Conservation (phyloP, 768 basidiomycete genomes). For the Fomitopsis serialis region DNA sequence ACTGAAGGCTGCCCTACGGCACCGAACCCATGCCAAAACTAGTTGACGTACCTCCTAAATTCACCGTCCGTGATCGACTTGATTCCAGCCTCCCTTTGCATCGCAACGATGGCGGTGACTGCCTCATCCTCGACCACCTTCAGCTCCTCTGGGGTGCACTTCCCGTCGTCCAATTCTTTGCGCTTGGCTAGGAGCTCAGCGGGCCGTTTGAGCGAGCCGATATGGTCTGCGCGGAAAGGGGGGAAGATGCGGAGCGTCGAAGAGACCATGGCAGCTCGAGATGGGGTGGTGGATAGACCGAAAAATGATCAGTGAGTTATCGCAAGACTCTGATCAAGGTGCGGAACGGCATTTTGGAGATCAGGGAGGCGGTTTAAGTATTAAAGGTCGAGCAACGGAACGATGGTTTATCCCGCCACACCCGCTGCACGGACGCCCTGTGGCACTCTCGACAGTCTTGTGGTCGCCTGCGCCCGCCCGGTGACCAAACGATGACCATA, state of each 20-base stretch:
- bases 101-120: constrained; percentile 43
- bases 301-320: no score
- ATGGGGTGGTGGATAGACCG: neutral
- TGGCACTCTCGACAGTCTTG: neutral
- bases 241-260: constrained; percentile 18
- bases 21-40: no score
- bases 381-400: neutral
- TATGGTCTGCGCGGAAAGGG: constrained; percentile 49
- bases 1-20: neutral
- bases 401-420: neutral
- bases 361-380: neutral
- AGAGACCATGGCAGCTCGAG: neutral
- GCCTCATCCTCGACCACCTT: constrained; percentile 45
- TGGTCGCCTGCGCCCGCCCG: neutral
- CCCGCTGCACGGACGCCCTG: neutral
- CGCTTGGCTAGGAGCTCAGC: constrained; percentile 43
- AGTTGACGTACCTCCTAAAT: constrained; percentile 26
- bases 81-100: constrained; percentile 52
- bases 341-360: neutral
- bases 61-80: constrained; percentile 64
- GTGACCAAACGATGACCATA: neutral
- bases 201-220: constrained; percentile 59
- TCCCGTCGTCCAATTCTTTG: constrained; percentile 34
- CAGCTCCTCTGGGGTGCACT: constrained; percentile 40
- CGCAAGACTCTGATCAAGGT: neutral